phyloP scores from a whole-genome alignment of 306 rosid genomes.

The Trifolium repens region DNA sequence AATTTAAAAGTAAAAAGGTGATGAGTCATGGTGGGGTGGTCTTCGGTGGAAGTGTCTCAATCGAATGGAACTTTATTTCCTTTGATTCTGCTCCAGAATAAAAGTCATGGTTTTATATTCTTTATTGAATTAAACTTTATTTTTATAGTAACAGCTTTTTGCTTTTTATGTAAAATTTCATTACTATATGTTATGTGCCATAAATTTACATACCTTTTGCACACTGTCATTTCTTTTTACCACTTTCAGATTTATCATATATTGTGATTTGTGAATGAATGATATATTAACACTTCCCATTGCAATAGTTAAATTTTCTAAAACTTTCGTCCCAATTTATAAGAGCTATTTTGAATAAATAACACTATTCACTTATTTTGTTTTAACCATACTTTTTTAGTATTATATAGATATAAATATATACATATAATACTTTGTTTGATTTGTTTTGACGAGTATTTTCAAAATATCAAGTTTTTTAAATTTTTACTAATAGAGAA shows the following conservation, averaged over 20 bases:
- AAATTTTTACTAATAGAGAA: too few relatives aligned
- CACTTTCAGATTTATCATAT: background rate
- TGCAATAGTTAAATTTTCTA: too few relatives aligned
- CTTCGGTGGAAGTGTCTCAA: conserved; percentile 80
- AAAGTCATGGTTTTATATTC: conserved; percentile 43
- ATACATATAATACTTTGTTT: too few relatives aligned
- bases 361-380: too few relatives aligned
- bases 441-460: too few relatives aligned
- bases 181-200: conserved; percentile 7
- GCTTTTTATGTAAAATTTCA: conserved; percentile 9
- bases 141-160: conserved; percentile 22
- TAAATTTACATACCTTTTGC: conserved; percentile 34
- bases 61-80: conserved; percentile 71
- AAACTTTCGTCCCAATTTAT: too few relatives aligned
- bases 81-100: conserved; percentile 44
- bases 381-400: too few relatives aligned
- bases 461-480: too few relatives aligned
- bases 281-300: too few relatives aligned
- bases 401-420: too few relatives aligned
- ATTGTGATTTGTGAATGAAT: background rate
- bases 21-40: conserved; percentile 62
- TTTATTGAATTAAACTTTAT: conserved; percentile 35
- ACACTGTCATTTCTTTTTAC: conserved; percentile 18
- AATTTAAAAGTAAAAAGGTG: conserved; percentile 57
- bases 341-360: too few relatives aligned